Percentiles rank a stretch among this genome's conserved stretches.
Evolutionary conservation across 306 rosid genomes (phyloP).

Genomic region (Macrotyloma uniflorum): DNA sequence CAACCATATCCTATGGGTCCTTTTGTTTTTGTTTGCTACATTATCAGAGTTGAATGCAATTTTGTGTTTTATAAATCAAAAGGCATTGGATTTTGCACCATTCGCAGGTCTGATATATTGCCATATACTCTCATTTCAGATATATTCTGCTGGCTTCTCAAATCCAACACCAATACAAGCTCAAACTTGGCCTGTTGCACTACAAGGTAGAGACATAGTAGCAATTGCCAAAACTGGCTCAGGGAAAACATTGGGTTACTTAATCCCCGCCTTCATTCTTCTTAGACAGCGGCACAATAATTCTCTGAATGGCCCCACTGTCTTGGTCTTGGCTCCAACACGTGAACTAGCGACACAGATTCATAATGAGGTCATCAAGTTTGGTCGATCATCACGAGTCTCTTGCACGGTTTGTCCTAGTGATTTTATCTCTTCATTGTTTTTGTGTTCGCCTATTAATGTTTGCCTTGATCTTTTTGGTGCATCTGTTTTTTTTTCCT

Average conservation of each 20-base stretch:
- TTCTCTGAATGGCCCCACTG: conserved; percentile 88
- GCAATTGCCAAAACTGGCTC: conserved; percentile 99
- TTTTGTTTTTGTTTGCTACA: conserved; percentile 48
- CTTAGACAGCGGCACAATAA: conserved; percentile 82
- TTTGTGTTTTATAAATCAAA: conserved; percentile 29
- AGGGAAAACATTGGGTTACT: conserved; percentile 94
- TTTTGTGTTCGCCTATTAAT: not conserved
- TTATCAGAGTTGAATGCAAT: conserved; percentile 36
- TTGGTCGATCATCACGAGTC: conserved; percentile 84
- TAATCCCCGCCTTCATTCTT: conserved; percentile 89
- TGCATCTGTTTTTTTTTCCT: conserved; percentile 37
- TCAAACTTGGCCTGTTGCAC: conserved; percentile 98
- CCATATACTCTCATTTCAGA: conserved; percentile 59
- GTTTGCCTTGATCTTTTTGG: conserved; percentile 17
- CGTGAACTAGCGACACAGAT: conserved; percentile 99
- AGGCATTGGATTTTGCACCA: conserved; percentile 31
- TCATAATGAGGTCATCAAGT: conserved; percentile 87
- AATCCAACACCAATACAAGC: conserved; percentile 99
- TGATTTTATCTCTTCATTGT: conserved; percentile 19
- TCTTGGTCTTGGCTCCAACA: conserved; percentile 96
- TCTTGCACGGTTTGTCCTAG: conserved; percentile 84
- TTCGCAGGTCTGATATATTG: conserved; percentile 46
- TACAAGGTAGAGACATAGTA: conserved; percentile 94
- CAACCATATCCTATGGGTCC: conserved; percentile 90
- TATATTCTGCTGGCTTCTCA: conserved; percentile 88